Evolutionary conservation across 108 stramenopile genomes (phyloP).

Genomic region (Aureococcus anophagefferens): DNA sequence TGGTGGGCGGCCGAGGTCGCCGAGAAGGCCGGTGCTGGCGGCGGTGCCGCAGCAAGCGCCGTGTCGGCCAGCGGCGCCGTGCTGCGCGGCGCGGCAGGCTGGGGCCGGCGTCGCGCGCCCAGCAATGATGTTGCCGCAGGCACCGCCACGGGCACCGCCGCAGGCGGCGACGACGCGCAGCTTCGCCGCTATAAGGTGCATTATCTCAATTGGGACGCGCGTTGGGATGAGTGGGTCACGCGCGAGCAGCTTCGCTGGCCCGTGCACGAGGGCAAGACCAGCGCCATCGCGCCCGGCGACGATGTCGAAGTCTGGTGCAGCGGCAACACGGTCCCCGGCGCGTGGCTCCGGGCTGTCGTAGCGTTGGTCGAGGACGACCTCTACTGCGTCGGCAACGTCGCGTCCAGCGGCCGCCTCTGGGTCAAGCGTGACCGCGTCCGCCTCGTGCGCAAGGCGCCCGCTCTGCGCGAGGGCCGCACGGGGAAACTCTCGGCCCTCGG

Average conservation of each 20-base stretch:
- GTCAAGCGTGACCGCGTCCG: slow-evolving; percentile 13
- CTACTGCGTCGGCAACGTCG: slow-evolving; percentile 6
- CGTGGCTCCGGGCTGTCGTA: slow-evolving; percentile 34
- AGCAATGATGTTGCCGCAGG: no score
- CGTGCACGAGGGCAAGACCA: neutral
- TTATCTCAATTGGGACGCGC: slow-evolving; percentile 14
- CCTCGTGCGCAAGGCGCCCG: no score
- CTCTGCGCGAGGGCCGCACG: no score
- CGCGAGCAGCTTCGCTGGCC: slow-evolving; percentile 13
- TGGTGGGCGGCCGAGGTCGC: slow-evolving; percentile 18
- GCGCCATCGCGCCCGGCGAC: neutral
- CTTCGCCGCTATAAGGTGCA: slow-evolving; percentile 7
- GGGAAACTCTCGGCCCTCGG: no score
- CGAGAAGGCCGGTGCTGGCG: neutral
- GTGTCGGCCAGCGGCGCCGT: neutral
- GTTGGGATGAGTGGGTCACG: slow-evolving; percentile 21
- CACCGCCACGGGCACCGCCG: no score
- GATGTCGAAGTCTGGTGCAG: slow-evolving; percentile 30
- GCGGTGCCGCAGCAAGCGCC: neutral
- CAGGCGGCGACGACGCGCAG: neutral
- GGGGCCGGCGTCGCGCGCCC: no score
- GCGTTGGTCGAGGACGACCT: slow-evolving; percentile 5
- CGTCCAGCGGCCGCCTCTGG: slow-evolving; percentile 10
- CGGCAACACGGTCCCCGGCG: slow-evolving; percentile 31
- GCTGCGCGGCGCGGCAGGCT: neutral